Base-by-base conservation (phyloP, 2,329 filamentous ascomycete species). In the Myriosclerotinia scirpicola region DNA sequence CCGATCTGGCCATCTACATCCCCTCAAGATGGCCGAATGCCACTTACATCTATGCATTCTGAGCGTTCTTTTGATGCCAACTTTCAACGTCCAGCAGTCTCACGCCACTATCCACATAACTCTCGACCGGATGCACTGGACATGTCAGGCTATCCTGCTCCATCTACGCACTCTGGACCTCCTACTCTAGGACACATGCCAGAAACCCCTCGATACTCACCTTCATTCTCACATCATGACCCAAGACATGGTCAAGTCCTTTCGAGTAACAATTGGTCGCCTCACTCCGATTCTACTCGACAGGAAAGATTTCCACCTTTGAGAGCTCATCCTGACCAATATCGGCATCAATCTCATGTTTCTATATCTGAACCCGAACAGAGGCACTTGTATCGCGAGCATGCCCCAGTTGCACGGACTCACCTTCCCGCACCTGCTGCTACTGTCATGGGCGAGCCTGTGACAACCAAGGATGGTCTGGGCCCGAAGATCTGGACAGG, bases 401-500 rank as follows among this genome's bases (percentile, higher is more conserved):
- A 56, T 42, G 60, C 61, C 12, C 67, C 69, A 52, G 65, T 62
- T 22, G 71, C 69, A 46, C 67, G 71, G 8, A 73, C 67, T 26
- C 73, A 74, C 44, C 70, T 72, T 26, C 70, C 69, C 1, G 73
- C 74, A 11, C 71, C 74, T 22, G 67, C 69, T 4, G 72, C 69
- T 52, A 72, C 70, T 50, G 68, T 70, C 4, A 63, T 67, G 17
- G 71, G 70, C 22, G 74, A 76, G n/a, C 65, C 73, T 34, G 53
- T 72, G 6, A 75, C 75, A 26, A 75, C 80, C 17, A 88, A 87
- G 75, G 86, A 89, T 74, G 84, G 83, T 0, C 77, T 89, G 17
- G 87, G 87, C 0, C 86, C 87, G 15, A 89, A 88, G 79, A 89
- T 89, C 67, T 89, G 87, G 87, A 89, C 86, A 1, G 87, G 87